These are phyloP conservation scores for Ettlia oleoabundans DNA, from an alignment of 139 green algal species.

Conservation along the genomic window DNA sequence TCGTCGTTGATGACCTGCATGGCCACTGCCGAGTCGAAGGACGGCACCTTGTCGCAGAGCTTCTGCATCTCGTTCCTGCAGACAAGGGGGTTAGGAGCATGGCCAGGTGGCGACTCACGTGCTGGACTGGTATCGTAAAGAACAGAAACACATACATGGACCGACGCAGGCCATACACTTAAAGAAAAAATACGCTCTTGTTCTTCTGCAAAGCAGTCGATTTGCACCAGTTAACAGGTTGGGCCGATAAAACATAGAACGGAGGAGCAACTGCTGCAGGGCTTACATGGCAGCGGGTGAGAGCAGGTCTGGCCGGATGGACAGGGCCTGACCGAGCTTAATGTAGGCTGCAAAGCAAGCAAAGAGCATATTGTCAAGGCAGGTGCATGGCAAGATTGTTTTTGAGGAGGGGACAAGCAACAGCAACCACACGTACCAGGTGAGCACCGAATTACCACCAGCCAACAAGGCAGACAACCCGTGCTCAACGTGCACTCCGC, in stretches of 20 bases:
- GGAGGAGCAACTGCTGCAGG: neutral
- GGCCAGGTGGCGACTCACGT: neutral
- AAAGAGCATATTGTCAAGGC: neutral
- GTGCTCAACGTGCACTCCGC: too few relatives aligned
- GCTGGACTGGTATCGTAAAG: neutral
- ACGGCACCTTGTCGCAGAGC: constrained; percentile 99
- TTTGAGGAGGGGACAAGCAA: too few relatives aligned
- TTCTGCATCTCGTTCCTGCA: constrained; percentile 93
- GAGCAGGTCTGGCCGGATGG: constrained; percentile 96
- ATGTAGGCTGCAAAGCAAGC: constrained; percentile 86
- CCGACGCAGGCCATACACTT: too few relatives aligned
- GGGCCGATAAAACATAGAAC: too few relatives aligned
- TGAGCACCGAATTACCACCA: too few relatives aligned
- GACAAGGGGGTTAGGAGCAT: neutral
- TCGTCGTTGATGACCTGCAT: constrained; percentile 82
- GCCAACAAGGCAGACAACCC: too few relatives aligned
- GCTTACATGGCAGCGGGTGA: constrained; percentile 91
- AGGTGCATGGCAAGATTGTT: too few relatives aligned
- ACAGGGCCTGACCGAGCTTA: constrained; percentile 96
- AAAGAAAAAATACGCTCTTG: too few relatives aligned
- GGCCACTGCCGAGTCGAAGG: constrained; percentile 80
- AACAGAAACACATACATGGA: neutral
- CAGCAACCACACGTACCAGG: too few relatives aligned
- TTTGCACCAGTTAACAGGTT: too few relatives aligned
- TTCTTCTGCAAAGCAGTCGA: too few relatives aligned